Base-by-base conservation (phyloP, 306 rosid genomes). In the Purshia tridentata region DNA sequence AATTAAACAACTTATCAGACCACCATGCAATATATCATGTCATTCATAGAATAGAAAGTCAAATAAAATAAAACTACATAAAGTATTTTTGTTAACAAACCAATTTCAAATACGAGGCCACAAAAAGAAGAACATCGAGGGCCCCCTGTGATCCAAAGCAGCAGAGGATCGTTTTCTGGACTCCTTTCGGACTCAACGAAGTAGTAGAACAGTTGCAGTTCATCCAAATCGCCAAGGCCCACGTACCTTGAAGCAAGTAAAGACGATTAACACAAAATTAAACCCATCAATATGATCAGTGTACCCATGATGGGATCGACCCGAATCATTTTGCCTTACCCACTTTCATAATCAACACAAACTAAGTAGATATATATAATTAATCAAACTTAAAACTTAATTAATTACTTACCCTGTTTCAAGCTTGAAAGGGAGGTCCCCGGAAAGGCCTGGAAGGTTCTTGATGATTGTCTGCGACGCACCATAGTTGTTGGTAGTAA, bases 161-260 rank as follows among this genome's bases (percentile, higher is more conserved):
- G 15, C 18, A 84, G 72, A 46, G 88, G 84, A 22, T 81, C 82
- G 9, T 59, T 23, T 44, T 48, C 39, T 2, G 88, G 84, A 11
- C 9, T 52, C 37, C 20, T 37, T 68, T 79, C 80, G 0, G 88
- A 81, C 54, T 81, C 69, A 0, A 82, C 6, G 67, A 85, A 85
- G 76, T 85, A 81, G 61, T 85, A 85, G 65, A 85, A 85, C 11
- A 85, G 61, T 37, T 81, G 84, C 55, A 72, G 65, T 19, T 82
- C 74, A 7, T 84, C 83, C 7, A 1, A 1, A 9, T 84, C 74
- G 4, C 84, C 88, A 7, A 78, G 84, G 3, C 76, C 83, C 13
- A 76, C 76, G 44, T 85, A 85, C 76, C 86, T 82, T 6, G 11
- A 20, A 3, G 35, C 35, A 29, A 29, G 35, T 29, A 29, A 29